Conservation (phyloP, 192 early-diverging fungal species). For the Radiomyces spectabilis region DNA sequence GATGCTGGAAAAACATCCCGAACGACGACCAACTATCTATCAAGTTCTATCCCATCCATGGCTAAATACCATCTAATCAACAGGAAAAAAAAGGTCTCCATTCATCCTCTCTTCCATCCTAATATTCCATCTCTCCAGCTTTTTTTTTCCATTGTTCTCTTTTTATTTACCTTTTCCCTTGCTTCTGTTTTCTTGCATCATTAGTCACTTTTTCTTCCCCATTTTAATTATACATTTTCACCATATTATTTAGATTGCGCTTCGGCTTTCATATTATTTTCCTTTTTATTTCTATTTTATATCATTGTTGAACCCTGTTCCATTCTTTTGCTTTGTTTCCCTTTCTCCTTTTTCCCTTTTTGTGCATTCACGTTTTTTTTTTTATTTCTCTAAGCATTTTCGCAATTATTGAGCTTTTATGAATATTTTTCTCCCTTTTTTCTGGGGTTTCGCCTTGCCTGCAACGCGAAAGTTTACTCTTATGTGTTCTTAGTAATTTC, state of each 20-base stretch:
- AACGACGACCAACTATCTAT: slow-evolving; percentile 40
- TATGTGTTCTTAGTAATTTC: too few relatives aligned
- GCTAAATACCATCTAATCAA: slow-evolving; percentile 33
- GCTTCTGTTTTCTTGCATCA: too few relatives aligned
- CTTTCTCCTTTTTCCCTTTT: neutral
- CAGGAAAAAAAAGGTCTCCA: slow-evolving; percentile 22
- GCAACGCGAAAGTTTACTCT: neutral
- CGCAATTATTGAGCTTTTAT: too few relatives aligned
- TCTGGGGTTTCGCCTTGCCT: neutral
- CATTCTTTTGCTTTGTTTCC: slow-evolving; percentile 7
- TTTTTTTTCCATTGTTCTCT: too few relatives aligned
- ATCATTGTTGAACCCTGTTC: neutral
- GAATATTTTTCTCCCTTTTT: neutral
- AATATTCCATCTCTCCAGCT: too few relatives aligned
- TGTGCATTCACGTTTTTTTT: neutral
- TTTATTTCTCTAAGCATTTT: too few relatives aligned
- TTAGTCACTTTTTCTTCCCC: neutral
- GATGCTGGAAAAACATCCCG: slow-evolving; percentile 49
- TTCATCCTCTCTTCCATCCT: too few relatives aligned
- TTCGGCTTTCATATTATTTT: too few relatives aligned
- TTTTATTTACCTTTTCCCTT: too few relatives aligned
- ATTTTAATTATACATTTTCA: too few relatives aligned
- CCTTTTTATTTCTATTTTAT: too few relatives aligned
- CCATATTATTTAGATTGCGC: too few relatives aligned
- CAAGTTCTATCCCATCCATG: slow-evolving; percentile 50